Evolutionary conservation across 2,329 filamentous ascomycete species (phyloP).

Genomic region (Triangularia verruculosa): DNA sequence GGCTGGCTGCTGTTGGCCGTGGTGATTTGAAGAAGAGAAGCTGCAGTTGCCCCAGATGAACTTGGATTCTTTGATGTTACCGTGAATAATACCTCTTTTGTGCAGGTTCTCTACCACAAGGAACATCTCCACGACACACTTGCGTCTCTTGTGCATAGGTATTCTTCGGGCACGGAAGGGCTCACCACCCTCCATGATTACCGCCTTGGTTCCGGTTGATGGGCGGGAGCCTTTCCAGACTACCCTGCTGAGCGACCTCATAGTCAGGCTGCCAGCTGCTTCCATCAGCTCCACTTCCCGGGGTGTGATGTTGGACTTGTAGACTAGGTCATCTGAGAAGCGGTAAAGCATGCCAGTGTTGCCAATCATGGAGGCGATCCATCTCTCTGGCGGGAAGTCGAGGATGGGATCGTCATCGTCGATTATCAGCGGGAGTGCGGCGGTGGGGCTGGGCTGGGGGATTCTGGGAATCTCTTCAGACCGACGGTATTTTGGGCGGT

Average conservation of each 20-base stretch:
- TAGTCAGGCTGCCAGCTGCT: slow-evolving; percentile 14
- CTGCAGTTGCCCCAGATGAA: slow-evolving; percentile 13
- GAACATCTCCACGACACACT: slow-evolving; percentile 27
- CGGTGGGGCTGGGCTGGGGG: background rate
- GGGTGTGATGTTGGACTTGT: slow-evolving; percentile 17
- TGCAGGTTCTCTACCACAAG: slow-evolving; percentile 13
- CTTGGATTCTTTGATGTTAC: slow-evolving; percentile 13
- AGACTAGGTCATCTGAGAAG: slow-evolving; percentile 15
- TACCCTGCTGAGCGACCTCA: slow-evolving; percentile 9
- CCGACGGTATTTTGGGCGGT: background rate
- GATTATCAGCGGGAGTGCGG: slow-evolving; percentile 6
- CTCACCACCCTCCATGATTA: slow-evolving; percentile 17
- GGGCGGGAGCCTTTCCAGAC: slow-evolving; percentile 12
- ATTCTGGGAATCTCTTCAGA: background rate
- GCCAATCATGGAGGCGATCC: slow-evolving; percentile 19
- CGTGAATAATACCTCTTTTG: slow-evolving; percentile 14
- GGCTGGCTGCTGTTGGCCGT: background rate
- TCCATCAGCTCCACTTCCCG: slow-evolving; percentile 16
- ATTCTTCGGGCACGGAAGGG: slow-evolving; percentile 6
- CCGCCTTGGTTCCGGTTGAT: slow-evolving; percentile 10
- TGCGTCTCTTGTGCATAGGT: slow-evolving; percentile 28
- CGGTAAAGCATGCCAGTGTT: slow-evolving; percentile 16
- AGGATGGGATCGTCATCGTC: slow-evolving; percentile 19
- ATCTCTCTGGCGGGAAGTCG: slow-evolving; percentile 15
- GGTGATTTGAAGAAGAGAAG: background rate